Base-by-base conservation (phyloP, 2,329 filamentous ascomycete genomes). In the Fusarium sambucinum region DNA sequence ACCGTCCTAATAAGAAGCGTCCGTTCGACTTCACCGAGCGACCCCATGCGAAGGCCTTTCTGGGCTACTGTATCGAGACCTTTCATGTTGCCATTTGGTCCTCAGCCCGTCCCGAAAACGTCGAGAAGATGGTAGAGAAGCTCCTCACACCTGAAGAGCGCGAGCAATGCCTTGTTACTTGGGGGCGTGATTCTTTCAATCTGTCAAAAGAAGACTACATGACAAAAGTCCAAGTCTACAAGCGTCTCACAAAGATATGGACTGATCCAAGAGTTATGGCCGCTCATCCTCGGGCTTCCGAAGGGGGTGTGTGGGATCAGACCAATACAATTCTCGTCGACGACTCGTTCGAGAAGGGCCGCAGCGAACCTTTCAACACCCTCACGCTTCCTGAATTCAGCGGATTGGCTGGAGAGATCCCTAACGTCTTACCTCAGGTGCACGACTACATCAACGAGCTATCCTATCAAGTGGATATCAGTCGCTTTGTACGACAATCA, bases 11-110 rank as follows among this genome's bases (percentile, higher is more conserved):
- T 53, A 82, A 82, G 45, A 77, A 76, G 27, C 75, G 74, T 2
- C 79, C 80, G 9, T 84, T 82, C 12, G 76, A 78, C 41, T 92
- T 94, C 76, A 80, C 89, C 42, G 80, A 85, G 68, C 90, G 96
- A 1, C 92, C 92, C 0, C 84, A 89, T 67, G 85, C 96, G 2
- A 73, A 81, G 4, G 70, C 80, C 1, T 97, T 99, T 77, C 80
- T 98, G 5, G 75, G 84, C 29, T 93, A 94, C 77, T 87, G 94
- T 69, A 85, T 97, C 70, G 80, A 86, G 14, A 89, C 90, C 60
- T 95, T 96, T 81, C 83, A 84, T 53, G 90, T 97, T 30, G 93
- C 94, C 80, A 87, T 98, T 59, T 99, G 95, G 94, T 97, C 95
- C 2, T 97, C 93, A 9, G 94, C 95, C 0, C 87, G 85, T 21